Percentiles rank a stretch among this genome's conserved stretches.
Evolutionary conservation across 306 rosid species (phyloP).

Genomic region (Ormosia emarginata): DNA sequence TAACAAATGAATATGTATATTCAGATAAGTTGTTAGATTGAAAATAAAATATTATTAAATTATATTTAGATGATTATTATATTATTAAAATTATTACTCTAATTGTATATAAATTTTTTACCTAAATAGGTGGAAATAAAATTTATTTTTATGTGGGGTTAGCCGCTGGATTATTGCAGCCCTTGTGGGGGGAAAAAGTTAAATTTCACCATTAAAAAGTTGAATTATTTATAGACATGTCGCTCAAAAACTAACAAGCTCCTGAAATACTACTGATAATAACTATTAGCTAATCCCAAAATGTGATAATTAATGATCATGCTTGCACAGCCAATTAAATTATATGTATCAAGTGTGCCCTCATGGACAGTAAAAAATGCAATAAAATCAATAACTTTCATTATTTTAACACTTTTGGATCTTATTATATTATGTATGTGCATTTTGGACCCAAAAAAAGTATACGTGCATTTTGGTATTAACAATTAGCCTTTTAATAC

Average conservation of each 20-base stretch:
- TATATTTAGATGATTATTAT: too few species aligned
- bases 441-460: background rate
- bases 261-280: background rate
- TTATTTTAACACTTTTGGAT: background rate
- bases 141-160: too few species aligned
- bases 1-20: too few species aligned
- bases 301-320: background rate
- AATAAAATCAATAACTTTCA: background rate
- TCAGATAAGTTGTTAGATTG: too few species aligned
- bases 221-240: background rate
- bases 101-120: too few species aligned
- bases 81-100: too few species aligned
- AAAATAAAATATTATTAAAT: too few species aligned
- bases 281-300: background rate
- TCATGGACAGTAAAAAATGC: background rate
- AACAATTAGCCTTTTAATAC: background rate
- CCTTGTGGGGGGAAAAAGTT: background rate
- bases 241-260: background rate
- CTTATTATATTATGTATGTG: background rate
- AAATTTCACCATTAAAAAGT: background rate
- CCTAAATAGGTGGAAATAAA: too few species aligned
- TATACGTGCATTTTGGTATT: background rate
- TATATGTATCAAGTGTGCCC: background rate
- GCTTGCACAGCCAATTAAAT: background rate
- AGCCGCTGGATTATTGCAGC: background rate